Evolutionary conservation across 352 stramenopile genomes (phyloP).

Genomic region (Globisporangium cederbergense): DNA sequence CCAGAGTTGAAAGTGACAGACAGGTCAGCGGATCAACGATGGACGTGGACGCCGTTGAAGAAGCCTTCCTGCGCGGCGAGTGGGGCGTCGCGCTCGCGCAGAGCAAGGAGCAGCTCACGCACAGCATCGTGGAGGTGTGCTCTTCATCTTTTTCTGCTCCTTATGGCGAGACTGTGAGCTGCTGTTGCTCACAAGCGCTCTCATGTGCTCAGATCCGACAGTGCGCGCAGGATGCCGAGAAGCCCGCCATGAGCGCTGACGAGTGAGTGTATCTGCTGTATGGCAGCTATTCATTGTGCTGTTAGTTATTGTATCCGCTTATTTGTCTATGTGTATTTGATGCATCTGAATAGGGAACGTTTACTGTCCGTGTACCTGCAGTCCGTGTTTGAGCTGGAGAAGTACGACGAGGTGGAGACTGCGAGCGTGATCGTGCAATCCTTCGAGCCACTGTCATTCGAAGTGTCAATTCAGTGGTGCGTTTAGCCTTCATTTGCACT

Average conservation of each 20-base stretch:
- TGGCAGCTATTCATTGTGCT: not conserved
- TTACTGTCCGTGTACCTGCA: slow-evolving; percentile 67
- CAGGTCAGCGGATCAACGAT: slow-evolving; percentile 15
- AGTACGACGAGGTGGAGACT: slow-evolving; percentile 53
- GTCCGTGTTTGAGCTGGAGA: slow-evolving; percentile 54
- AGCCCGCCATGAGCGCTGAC: not conserved
- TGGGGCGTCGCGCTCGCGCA: slow-evolving; percentile 48
- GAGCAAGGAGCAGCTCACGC: slow-evolving; percentile 38
- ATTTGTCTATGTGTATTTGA: not conserved
- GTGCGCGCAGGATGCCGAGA: slow-evolving; percentile 1
- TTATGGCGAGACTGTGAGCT: not conserved
- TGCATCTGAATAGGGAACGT: slow-evolving; percentile 36
- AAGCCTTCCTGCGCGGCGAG: slow-evolving; percentile 55
- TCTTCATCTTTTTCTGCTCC: not conserved
- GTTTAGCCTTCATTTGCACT: not conserved
- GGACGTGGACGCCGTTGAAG: slow-evolving; percentile 42
- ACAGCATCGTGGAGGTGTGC: slow-evolving; percentile 28
- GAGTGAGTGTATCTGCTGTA: slow-evolving; percentile 10
- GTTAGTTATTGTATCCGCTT: too few species aligned
- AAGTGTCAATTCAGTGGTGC: slow-evolving; percentile 43
- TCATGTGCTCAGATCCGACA: slow-evolving; percentile 3
- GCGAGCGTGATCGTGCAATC: slow-evolving; percentile 32
- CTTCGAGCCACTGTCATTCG: slow-evolving; percentile 40
- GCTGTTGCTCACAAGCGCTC: slow-evolving; percentile 2
- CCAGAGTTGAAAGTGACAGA: slow-evolving; percentile 2